Conservation (phyloP, 352 stramenopile species). For the Globisporangium sylvaticum region DNA sequence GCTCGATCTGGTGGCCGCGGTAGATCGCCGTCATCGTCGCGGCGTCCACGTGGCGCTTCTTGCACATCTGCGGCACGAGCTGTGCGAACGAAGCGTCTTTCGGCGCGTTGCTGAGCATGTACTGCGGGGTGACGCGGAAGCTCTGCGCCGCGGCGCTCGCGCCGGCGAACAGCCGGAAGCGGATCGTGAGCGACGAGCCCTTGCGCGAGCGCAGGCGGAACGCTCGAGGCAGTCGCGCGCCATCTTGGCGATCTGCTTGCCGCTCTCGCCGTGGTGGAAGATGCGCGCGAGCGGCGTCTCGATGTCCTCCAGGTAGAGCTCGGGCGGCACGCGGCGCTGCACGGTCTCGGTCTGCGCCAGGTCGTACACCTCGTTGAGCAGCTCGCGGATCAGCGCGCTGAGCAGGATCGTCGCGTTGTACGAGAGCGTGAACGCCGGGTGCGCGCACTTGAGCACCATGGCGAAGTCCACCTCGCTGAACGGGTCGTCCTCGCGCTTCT, state of each 20-base stretch:
- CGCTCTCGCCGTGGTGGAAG: slow-evolving; percentile 13
- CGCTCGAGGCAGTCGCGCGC: slow-evolving; percentile 18
- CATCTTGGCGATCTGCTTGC: slow-evolving; percentile 14
- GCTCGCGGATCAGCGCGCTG: slow-evolving; percentile 44
- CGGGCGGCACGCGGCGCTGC: slow-evolving; percentile 16
- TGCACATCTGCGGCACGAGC: slow-evolving; percentile 38
- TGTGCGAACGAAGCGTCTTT: slow-evolving; percentile 29
- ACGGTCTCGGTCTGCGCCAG: slow-evolving; percentile 34
- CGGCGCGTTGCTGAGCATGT: slow-evolving; percentile 28
- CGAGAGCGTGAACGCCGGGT: slow-evolving; percentile 54
- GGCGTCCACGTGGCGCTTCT: slow-evolving; percentile 28
- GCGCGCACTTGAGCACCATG: slow-evolving; percentile 54
- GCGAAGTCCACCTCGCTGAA: slow-evolving; percentile 60
- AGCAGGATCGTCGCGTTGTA: slow-evolving; percentile 51
- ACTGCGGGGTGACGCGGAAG: slow-evolving; percentile 14
- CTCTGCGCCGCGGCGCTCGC: slow-evolving; percentile 12
- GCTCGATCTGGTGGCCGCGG: slow-evolving; percentile 41
- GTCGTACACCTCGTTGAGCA: slow-evolving; percentile 49
- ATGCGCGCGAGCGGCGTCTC: slow-evolving; percentile 9
- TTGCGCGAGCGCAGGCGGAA: slow-evolving; percentile 37
- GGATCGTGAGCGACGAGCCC: slow-evolving; percentile 36
- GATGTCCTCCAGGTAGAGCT: slow-evolving; percentile 22
- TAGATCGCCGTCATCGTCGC: slow-evolving; percentile 33
- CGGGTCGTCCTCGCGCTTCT: slow-evolving; percentile 53
- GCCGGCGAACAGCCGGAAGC: slow-evolving; percentile 34